Percentiles rank a stretch among this genome's conserved stretches.
Evolutionary conservation across 1,284 basidiomycete species (phyloP).

Genomic region (Tilletia indica): DNA sequence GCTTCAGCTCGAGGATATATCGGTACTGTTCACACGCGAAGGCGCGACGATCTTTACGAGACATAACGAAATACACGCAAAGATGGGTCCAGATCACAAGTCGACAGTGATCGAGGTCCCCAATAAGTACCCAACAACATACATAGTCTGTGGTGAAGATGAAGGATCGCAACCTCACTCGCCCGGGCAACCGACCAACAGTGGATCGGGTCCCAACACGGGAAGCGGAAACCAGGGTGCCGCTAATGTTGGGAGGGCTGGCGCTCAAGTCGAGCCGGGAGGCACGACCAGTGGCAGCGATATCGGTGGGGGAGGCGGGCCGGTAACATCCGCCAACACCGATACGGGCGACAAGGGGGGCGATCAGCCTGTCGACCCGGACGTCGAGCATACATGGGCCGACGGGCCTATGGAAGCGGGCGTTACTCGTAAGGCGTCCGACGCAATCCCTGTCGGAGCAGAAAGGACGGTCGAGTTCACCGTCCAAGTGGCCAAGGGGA

Average conservation of each 20-base stretch:
- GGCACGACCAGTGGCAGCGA: too few relatives aligned
- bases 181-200: background rate
- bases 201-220: background rate
- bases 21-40: background rate
- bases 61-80: background rate
- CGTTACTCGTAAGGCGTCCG: background rate
- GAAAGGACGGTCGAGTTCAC: background rate
- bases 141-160: background rate
- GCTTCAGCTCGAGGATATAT: background rate
- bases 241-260: background rate
- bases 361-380: background rate
- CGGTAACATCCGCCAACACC: background rate
- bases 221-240: background rate
- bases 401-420: background rate
- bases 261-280: background rate
- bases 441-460: too few relatives aligned
- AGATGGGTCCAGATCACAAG: background rate
- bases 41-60: background rate
- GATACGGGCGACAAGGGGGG: background rate
- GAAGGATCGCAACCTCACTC: conserved; percentile 5
- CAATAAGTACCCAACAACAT: too few relatives aligned
- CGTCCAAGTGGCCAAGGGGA: background rate
- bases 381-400: background rate
- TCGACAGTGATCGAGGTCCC: background rate
- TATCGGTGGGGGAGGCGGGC: background rate